Evolutionary conservation across 352 stramenopile species (phyloP).

Genomic region (Globisporangium viniferum): DNA sequence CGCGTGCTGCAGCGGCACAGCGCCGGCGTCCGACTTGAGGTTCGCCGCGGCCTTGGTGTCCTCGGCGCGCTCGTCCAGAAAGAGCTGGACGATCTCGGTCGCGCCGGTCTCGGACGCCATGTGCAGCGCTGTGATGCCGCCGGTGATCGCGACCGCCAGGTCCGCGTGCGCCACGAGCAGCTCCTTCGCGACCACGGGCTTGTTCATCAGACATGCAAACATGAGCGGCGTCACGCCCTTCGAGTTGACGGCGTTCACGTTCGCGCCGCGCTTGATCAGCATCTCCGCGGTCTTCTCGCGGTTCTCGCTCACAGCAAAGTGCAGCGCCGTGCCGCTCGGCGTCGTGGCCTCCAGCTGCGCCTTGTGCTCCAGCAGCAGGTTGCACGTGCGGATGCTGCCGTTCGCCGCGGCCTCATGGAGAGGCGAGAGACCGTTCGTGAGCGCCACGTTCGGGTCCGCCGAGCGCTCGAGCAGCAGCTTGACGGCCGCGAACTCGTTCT

Average conservation of each 20-base stretch:
- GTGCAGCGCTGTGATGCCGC: slow-evolving; percentile 67
- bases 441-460: slow-evolving; percentile 49
- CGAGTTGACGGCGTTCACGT: slow-evolving; percentile 62
- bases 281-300: slow-evolving; percentile 72
- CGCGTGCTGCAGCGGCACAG: slow-evolving; percentile 68
- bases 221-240: slow-evolving; percentile 76
- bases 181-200: slow-evolving; percentile 52
- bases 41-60: slow-evolving; percentile 55
- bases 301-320: slow-evolving; percentile 81
- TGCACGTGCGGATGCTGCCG: slow-evolving; percentile 55
- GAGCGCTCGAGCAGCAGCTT: slow-evolving; percentile 60
- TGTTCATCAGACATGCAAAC: slow-evolving; percentile 77
- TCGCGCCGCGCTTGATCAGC: slow-evolving; percentile 54
- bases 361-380: slow-evolving; percentile 52
- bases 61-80: slow-evolving; percentile 44
- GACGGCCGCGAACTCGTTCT: slow-evolving; percentile 73
- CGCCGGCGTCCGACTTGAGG: slow-evolving; percentile 50
- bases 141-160: slow-evolving; percentile 48
- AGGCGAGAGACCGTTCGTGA: slow-evolving; percentile 57
- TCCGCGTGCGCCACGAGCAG: slow-evolving; percentile 51
- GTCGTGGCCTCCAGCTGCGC: slow-evolving; percentile 56
- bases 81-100: slow-evolving; percentile 51
- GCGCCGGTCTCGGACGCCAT: slow-evolving; percentile 77
- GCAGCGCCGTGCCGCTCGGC: slow-evolving; percentile 70
- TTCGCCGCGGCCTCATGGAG: slow-evolving; percentile 74